Conservation (phyloP, 768 basidiomycete species). For the Naganishia randhawae region DNA sequence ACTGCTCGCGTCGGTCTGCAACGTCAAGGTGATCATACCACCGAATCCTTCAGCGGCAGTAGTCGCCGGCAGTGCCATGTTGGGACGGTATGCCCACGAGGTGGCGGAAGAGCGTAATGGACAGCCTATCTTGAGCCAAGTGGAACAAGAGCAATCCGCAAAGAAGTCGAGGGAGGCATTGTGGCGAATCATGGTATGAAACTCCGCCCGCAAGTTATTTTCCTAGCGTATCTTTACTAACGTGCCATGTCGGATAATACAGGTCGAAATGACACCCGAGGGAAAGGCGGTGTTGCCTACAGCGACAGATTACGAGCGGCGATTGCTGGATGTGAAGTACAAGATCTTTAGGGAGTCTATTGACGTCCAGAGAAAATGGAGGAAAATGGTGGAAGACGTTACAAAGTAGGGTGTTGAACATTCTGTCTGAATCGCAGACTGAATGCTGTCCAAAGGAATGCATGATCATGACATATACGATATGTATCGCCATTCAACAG, state of each 20-base stretch:
- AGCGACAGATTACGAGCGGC: slow-evolving; percentile 61
- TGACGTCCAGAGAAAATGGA: slow-evolving; percentile 83
- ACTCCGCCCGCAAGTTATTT: no score
- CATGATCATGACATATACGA: no score
- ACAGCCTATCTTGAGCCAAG: slow-evolving; percentile 51
- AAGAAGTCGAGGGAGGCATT: slow-evolving; percentile 62
- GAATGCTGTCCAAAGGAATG: no score
- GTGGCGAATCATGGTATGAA: slow-evolving; percentile 85
- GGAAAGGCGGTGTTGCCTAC: slow-evolving; percentile 68
- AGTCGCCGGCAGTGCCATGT: slow-evolving; percentile 88
- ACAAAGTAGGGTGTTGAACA: background rate
- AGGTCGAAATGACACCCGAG: slow-evolving; percentile 89
- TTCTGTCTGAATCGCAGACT: background rate
- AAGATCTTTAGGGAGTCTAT: slow-evolving; percentile 84
- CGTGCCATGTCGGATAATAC: no score
- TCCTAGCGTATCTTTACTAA: no score
- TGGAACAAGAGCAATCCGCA: slow-evolving; percentile 50
- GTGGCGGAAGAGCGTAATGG: slow-evolving; percentile 47
- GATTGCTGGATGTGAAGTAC: slow-evolving; percentile 83
- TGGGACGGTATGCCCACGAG: slow-evolving; percentile 79
- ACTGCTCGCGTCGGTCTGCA: slow-evolving; percentile 79
- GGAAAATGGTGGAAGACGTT: slow-evolving; percentile 56
- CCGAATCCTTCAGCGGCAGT: slow-evolving; percentile 72
- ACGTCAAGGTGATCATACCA: slow-evolving; percentile 77
- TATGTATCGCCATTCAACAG: no score